Base-by-base conservation (phyloP, 306 rosid genomes). In the Prunus campanulata region DNA sequence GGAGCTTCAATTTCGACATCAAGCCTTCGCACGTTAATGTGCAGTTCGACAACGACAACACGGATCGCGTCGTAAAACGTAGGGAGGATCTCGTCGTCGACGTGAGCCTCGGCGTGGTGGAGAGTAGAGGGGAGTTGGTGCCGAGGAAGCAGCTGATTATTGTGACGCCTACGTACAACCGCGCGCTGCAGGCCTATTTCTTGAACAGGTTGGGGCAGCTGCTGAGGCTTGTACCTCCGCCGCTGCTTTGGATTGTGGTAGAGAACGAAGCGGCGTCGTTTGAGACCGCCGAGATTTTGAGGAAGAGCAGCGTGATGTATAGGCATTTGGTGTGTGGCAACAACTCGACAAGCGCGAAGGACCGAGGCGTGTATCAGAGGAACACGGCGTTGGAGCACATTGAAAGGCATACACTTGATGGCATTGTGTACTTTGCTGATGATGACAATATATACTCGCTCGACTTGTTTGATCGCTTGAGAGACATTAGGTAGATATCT, bases 281-380 rank as follows among this genome's bases (percentile, higher is more conserved):
- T 89, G 98, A 96, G 85, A 96, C 99, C 6, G 96, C 98, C 0
- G 98, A 91, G 35, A 48, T 92, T 61, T 80, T 96, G 91, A 93
- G 99, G 89, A 96, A 89, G 84, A 92, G 97, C 4, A 93, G 97
- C 0, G 91, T 92, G 71, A 87, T 96, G 97, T 91, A 92, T 78
- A 85, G 99, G 86, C 98, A 96, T 79, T 85, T 96, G 85, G 98
- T 89, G 14, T 88, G 98, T 46, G 19, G 73, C 44, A 86, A 83
- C 86, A 96, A 92, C 72, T 81, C 62, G 63, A 89, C 87, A 0
- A 86, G 81, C 30, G 81, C 88, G 42, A 96, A 96, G 84, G 99
- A 92, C 77, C 85, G 99, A 78, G 99, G 99, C 8, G 98, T 96
- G 77, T 87, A 89, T 80, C 99, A 92, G 88, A 85, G 99, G 87